phyloP scores from a whole-genome alignment of 2,329 filamentous ascomycete genomes.

The Pseudopithomyces chartarum region DNA sequence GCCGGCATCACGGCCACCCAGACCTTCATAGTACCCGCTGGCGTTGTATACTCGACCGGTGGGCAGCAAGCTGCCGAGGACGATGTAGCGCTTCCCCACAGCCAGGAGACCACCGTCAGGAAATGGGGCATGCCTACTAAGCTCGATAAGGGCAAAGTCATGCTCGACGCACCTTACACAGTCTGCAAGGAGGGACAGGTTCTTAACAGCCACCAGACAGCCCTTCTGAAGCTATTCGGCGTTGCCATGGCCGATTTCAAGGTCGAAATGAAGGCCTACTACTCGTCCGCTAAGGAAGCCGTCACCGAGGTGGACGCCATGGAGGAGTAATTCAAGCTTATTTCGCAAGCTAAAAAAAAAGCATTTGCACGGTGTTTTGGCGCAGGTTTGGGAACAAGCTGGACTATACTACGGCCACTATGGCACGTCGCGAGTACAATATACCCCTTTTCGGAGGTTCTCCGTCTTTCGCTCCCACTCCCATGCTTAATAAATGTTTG shows the following conservation, averaged over 20 bases:
- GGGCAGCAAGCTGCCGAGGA: slow-evolving; percentile 80
- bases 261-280: slow-evolving; percentile 74
- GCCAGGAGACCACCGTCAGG: slow-evolving; percentile 86
- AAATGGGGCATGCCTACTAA: slow-evolving; percentile 88
- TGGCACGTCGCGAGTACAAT: slow-evolving; percentile 4
- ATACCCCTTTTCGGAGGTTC: slow-evolving; percentile 10
- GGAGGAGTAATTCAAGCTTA: slow-evolving; percentile 44
- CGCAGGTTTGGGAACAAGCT: slow-evolving; percentile 2
- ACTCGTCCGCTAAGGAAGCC: slow-evolving; percentile 35
- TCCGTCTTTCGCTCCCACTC: neutral
- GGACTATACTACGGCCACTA: neutral
- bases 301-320: slow-evolving; percentile 59
- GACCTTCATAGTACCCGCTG: slow-evolving; percentile 79
- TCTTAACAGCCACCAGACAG: slow-evolving; percentile 89
- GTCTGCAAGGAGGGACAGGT: slow-evolving; percentile 86
- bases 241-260: slow-evolving; percentile 90
- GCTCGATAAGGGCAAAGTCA: slow-evolving; percentile 85
- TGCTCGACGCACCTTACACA: slow-evolving; percentile 72
- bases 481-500: neutral
- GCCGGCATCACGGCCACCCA: slow-evolving; percentile 78
- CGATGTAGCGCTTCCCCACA: slow-evolving; percentile 86
- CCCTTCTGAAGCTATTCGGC: slow-evolving; percentile 90
- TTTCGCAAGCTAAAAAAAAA: neutral
- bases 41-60: slow-evolving; percentile 77
- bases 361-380: slow-evolving; percentile 10